Conservation (phyloP, 345 rosid genomes). For the Gossypium longicalyx region DNA sequence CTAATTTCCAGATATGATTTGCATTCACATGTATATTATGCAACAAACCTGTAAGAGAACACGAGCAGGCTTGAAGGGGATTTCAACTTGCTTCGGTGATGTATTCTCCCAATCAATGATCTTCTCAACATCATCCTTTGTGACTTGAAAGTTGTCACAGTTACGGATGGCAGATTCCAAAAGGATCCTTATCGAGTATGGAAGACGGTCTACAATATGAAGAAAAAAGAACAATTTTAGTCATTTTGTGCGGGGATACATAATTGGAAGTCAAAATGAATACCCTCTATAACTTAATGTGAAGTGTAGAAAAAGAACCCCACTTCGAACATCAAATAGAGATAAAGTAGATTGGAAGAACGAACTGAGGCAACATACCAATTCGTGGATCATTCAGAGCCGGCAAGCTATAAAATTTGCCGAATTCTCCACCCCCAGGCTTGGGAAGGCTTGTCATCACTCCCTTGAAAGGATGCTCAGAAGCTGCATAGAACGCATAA, state of each 20-base stretch:
- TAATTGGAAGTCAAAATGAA: not conserved
- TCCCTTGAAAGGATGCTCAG: slow-evolving; percentile 68
- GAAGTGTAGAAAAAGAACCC: not conserved
- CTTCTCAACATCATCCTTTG: slow-evolving; percentile 78
- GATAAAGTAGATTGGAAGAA: not conserved
- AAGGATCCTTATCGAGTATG: slow-evolving; percentile 73
- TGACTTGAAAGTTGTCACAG: slow-evolving; percentile 81
- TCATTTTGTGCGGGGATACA: not conserved
- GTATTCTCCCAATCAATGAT: slow-evolving; percentile 81
- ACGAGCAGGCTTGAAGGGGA: slow-evolving; percentile 88
- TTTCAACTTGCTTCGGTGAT: slow-evolving; percentile 61
- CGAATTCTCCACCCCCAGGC: slow-evolving; percentile 77
- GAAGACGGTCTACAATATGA: slow-evolving; percentile 48
- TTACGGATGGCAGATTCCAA: slow-evolving; percentile 81
- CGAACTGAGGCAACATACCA: slow-evolving; percentile 31
- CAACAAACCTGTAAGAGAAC: slow-evolving; percentile 61
- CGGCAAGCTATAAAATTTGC: slow-evolving; percentile 67
- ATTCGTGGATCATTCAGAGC: slow-evolving; percentile 75
- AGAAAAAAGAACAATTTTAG: not conserved
- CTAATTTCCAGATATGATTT: not conserved
- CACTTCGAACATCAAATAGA: not conserved
- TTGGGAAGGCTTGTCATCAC: slow-evolving; percentile 64
- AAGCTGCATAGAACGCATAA: slow-evolving; percentile 34
- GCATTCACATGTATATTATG: not conserved
- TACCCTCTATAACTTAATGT: not conserved